Evolutionary conservation across 805 yeast genomes (phyloP), one percentile per base, ranked within the genome.

Genomic region (Torulaspora gathmanii): DNA sequence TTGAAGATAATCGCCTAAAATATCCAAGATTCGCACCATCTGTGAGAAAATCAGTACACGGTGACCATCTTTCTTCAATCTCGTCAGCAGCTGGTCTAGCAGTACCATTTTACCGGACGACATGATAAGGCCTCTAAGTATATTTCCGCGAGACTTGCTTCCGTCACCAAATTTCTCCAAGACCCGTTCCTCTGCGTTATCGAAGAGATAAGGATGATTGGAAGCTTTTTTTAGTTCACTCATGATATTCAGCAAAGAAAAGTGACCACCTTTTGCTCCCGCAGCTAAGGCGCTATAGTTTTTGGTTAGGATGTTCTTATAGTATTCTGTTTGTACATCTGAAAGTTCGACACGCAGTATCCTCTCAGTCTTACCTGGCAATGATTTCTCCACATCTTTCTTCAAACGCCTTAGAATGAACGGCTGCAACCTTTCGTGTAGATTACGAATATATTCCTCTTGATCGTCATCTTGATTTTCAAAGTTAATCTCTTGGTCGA

Each of bases 41-140:
- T 93, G 99, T 13, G 95, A 83, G 67, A 93, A 93, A 49, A 93
- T 90, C 45, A 93, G 73, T 3, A 93, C 99, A 52, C 99, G 75
- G 62, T 93, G 99, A 3, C 98, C 98, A 67, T 93, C 99, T 61
- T 86, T 84, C 50, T 81, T 79, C 60, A 93, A 73, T 51, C 95
- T 75, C 3, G 87, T 84, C 49, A 93, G 74, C 31, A 93, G 71
- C 64, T 93, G 90, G 68, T 93, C 99, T 41, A 93, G 71, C 38
- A 93, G 73, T 5, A 93, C 99, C 99, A 93, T 93, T 63, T 93
- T 93, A 57, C 99, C 99, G 6, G 96, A 86, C 13, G 95, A 86
- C 99, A 93, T 93, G 53, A 93, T 86, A 72, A 93, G 71, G 12
- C 99, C 99, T 61, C 89, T 80, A 33, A 93, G 68, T 16, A 85